Conservation (phyloP, 495 filamentous ascomycete genomes). For the Xylaria curta region DNA sequence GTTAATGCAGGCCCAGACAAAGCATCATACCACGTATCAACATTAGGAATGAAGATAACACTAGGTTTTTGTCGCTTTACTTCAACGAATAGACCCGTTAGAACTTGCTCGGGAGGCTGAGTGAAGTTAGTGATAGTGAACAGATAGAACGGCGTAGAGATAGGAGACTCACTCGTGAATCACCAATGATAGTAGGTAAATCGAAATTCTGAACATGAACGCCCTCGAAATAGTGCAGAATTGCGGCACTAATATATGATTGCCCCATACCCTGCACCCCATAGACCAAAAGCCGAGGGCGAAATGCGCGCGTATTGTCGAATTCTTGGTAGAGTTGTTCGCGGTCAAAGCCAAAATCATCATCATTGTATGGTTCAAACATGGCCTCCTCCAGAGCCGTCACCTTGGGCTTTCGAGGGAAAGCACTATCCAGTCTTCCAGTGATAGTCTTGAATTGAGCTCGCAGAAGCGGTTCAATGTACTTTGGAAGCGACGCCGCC, state of each 20-base stretch:
- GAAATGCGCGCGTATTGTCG: constrained; percentile 84
- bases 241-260: constrained; percentile 83
- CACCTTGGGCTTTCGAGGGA: constrained; percentile 81
- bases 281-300: constrained; percentile 81
- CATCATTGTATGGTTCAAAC: constrained; percentile 83
- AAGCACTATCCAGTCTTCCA: constrained; percentile 70
- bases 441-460: constrained; percentile 71
- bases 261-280: constrained; percentile 91
- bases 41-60: constrained; percentile 90
- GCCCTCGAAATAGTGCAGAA: constrained; percentile 89
- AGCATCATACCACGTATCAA: constrained; percentile 80
- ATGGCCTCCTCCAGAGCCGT: constrained; percentile 94
- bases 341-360: constrained; percentile 76
- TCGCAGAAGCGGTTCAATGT: constrained; percentile 81
- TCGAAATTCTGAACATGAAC: constrained; percentile 96
- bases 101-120: constrained; percentile 79
- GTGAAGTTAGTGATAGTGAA: constrained; percentile 32
- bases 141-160: constrained; percentile 46
- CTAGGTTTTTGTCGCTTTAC: constrained; percentile 93
- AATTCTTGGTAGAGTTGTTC: constrained; percentile 92
- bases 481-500: constrained; percentile 75
- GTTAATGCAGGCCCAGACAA: constrained; percentile 62
- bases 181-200: constrained; percentile 74
- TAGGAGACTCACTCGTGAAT: constrained; percentile 59
- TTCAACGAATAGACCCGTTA: constrained; percentile 89